These are phyloP conservation scores for Sicyos edulis DNA, from an alignment of 306 rosid species.

Conservation along the genomic window DNA sequence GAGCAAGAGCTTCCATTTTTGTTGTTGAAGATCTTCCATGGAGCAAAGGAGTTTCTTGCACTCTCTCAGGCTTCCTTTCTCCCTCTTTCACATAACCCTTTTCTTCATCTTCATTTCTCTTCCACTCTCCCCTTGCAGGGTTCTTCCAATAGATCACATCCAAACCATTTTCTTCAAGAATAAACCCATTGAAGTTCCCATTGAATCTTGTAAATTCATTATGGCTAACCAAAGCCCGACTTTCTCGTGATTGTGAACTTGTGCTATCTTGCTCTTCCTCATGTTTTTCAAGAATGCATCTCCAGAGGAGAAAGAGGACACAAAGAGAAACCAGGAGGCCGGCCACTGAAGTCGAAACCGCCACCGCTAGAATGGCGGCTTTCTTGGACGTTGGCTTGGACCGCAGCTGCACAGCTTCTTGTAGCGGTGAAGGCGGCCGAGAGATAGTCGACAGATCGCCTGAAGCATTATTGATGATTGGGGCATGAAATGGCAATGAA, in stretches of 20 bases:
- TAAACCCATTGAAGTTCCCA: conserved; percentile 45
- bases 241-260: conserved; percentile 19
- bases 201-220: conserved; percentile 34
- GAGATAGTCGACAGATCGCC: background rate
- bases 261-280: conserved; percentile 16
- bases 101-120: conserved; percentile 16
- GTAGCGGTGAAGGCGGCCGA: background rate
- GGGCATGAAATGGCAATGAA: conserved; percentile 3
- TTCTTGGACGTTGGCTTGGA: conserved; percentile 31
- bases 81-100: conserved; percentile 13
- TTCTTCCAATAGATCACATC: conserved; percentile 66
- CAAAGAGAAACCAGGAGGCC: conserved; percentile 37
- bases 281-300: conserved; percentile 28
- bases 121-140: conserved; percentile 31
- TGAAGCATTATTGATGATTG: conserved; percentile 16
- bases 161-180: conserved; percentile 65
- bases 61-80: conserved; percentile 20
- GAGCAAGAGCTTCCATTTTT: conserved; percentile 24
- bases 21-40: conserved; percentile 55
- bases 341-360: conserved; percentile 36
- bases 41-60: conserved; percentile 48
- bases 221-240: conserved; percentile 32
- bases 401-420: conserved; percentile 9
- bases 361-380: conserved; percentile 32
- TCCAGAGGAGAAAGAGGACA: conserved; percentile 27